phyloP scores from a whole-genome alignment of 768 basidiomycete genomes.

The Psilocybe subaeruginosa region DNA sequence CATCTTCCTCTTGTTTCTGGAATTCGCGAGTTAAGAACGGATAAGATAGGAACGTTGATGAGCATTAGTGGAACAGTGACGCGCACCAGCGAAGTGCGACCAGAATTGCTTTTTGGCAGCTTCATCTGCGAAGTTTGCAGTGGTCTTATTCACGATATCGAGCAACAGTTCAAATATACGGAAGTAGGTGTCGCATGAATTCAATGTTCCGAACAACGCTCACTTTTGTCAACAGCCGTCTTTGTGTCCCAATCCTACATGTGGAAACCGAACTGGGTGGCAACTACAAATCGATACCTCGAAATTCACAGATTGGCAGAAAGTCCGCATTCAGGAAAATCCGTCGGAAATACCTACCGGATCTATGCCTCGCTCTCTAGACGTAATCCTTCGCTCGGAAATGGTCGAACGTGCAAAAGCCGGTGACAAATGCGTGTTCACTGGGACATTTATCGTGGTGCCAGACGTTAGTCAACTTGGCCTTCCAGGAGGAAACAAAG shows the following conservation, averaged over 20 bases:
- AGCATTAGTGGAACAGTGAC: conserved; percentile 98
- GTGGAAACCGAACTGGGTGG: conserved; percentile 90
- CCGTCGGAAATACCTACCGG: conserved; percentile 98
- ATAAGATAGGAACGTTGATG: conserved; percentile 92
- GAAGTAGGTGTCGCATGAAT: conserved; percentile 57
- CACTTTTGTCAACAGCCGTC: conserved; percentile 61
- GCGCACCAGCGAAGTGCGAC: conserved; percentile 94
- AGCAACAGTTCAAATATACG: conserved; percentile 99
- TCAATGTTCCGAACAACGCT: conserved; percentile 7
- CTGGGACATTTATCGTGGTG: conserved; percentile 97
- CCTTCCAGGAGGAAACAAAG: conserved; percentile 90
- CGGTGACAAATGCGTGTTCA: conserved; percentile 98
- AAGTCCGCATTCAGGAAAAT: conserved; percentile 98
- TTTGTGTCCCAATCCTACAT: conserved; percentile 92
- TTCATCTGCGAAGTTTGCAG: conserved; percentile 92
- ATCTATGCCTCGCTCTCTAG: conserved; percentile 95
- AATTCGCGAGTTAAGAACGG: conserved; percentile 91
- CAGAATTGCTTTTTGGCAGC: conserved; percentile 91
- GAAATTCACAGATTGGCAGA: conserved; percentile 99
- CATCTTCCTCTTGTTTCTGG: conserved; percentile 92
- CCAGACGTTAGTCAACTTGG: conserved; percentile 98
- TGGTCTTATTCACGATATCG: conserved; percentile 87
- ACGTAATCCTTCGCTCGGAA: conserved; percentile 93
- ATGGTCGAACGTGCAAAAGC: conserved; percentile 99
- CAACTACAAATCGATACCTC: conserved; percentile 94